Conservation (phyloP, 495 filamentous ascomycete species). For the Beverwykella pulmonaria region DNA sequence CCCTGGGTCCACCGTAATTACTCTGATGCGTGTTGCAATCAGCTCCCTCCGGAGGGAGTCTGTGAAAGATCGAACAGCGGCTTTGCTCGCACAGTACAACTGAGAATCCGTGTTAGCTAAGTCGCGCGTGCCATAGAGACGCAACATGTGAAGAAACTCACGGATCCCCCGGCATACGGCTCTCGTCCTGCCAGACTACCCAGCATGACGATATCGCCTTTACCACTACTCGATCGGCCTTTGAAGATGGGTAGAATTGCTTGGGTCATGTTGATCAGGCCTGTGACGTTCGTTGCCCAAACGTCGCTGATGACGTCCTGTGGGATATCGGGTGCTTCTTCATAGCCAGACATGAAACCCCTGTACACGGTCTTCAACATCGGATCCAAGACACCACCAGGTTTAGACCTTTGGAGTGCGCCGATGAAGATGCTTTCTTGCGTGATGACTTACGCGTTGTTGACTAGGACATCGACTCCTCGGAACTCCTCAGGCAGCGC, state of each 20-base stretch:
- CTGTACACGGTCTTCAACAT: conserved; percentile 45
- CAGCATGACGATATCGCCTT: conserved; percentile 94
- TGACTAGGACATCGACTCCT: conserved; percentile 87
- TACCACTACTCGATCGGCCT: conserved; percentile 73
- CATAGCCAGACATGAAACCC: conserved; percentile 83
- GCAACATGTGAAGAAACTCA: neutral
- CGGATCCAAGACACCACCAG: no score
- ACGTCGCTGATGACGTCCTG: conserved; percentile 82
- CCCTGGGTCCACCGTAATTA: conserved; percentile 92
- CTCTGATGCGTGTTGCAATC: conserved; percentile 78
- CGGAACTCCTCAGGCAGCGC: conserved; percentile 80
- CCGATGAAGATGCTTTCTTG: neutral
- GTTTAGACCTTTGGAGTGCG: no score
- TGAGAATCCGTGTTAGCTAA: neutral
- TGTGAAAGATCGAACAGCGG: conserved; percentile 85
- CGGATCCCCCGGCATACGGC: conserved; percentile 78
- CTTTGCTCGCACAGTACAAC: conserved; percentile 97
- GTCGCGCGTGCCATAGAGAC: neutral
- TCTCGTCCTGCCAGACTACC: conserved; percentile 93
- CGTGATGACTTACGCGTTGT: conserved; percentile 80
- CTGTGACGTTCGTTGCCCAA: conserved; percentile 89
- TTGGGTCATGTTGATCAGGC: conserved; percentile 96
- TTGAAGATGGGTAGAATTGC: conserved; percentile 86
- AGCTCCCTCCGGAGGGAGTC: conserved; percentile 87
- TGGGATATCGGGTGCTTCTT: conserved; percentile 78